A percentile compares a stretch with the other conserved stretches of the same genome.
phyloP scores from a whole-genome alignment of 306 rosid genomes.

The Chamaecrista fasciculata region DNA sequence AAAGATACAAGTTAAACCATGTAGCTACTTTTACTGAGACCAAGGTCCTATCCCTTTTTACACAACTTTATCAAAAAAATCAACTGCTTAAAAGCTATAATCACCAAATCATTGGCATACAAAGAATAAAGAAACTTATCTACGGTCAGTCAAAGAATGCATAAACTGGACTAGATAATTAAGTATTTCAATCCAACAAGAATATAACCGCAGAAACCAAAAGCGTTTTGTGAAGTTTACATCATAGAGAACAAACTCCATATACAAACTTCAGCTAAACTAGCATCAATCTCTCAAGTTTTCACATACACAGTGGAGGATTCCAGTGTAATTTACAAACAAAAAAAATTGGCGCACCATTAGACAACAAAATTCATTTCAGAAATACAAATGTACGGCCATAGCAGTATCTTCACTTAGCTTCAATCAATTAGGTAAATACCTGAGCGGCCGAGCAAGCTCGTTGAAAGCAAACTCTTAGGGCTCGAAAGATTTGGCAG shows the following conservation, averaged over 20 bases:
- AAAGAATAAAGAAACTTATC: not conserved
- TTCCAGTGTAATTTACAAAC: no score
- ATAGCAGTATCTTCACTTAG: not conserved
- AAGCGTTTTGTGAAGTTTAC: not conserved
- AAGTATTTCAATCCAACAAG: not conserved
- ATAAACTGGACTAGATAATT: not conserved
- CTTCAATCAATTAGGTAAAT: not conserved
- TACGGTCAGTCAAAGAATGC: not conserved
- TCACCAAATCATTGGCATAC: not conserved
- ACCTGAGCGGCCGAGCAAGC: not conserved
- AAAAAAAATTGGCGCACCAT: not conserved
- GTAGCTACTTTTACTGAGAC: no score
- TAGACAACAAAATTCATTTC: no score
- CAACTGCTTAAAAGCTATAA: not conserved
- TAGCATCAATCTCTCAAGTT: not conserved
- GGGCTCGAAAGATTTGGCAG: not conserved
- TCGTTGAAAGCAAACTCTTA: not conserved
- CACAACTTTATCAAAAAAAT: no score
- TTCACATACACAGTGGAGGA: not conserved
- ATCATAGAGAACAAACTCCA: no score
- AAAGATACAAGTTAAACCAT: no score
- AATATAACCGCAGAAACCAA: not conserved
- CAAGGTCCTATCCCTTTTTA: no score
- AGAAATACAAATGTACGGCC: not conserved
- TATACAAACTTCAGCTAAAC: not conserved